Conservation (phyloP, 192 early-diverging fungal species). For the Coemansia biformis region DNA sequence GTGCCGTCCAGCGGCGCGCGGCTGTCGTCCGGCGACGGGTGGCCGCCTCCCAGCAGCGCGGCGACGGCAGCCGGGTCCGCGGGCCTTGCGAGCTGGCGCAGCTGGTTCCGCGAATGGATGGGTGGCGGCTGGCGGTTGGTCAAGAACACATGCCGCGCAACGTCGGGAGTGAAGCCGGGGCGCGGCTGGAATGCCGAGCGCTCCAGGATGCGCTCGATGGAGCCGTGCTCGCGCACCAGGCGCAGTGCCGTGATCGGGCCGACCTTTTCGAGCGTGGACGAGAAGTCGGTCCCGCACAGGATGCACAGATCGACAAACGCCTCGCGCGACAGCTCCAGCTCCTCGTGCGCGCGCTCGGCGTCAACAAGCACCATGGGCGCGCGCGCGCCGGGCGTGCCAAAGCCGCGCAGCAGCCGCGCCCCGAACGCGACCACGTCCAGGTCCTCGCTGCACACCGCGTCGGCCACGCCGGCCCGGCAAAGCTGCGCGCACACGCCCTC, state of each 20-base stretch:
- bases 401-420: conserved; percentile 29
- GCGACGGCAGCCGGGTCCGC: conserved; percentile 7
- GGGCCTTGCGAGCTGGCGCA: neutral
- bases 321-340: conserved; percentile 50
- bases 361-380: conserved; percentile 50
- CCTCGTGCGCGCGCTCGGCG: conserved; percentile 36
- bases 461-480: conserved; percentile 40
- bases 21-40: conserved; percentile 1
- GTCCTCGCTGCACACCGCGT: conserved; percentile 60
- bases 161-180: conserved; percentile 32
- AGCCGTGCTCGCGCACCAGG: conserved; percentile 54
- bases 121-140: conserved; percentile 3
- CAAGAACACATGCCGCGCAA: conserved; percentile 43
- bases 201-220: conserved; percentile 57
- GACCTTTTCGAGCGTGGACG: conserved; percentile 58
- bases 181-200: conserved; percentile 29
- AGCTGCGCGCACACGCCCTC: conserved; percentile 65
- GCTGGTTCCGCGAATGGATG: conserved; percentile 13
- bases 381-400: conserved; percentile 6
- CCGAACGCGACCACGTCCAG: conserved; percentile 34
- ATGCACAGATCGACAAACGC: conserved; percentile 69
- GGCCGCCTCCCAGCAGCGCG: conserved; percentile 11
- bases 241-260: conserved; percentile 60
- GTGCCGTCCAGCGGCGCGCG: neutral
- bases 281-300: conserved; percentile 73